Conservation (phyloP, 2,329 filamentous ascomycete genomes). For the Phaeosphaeria sp. region DNA sequence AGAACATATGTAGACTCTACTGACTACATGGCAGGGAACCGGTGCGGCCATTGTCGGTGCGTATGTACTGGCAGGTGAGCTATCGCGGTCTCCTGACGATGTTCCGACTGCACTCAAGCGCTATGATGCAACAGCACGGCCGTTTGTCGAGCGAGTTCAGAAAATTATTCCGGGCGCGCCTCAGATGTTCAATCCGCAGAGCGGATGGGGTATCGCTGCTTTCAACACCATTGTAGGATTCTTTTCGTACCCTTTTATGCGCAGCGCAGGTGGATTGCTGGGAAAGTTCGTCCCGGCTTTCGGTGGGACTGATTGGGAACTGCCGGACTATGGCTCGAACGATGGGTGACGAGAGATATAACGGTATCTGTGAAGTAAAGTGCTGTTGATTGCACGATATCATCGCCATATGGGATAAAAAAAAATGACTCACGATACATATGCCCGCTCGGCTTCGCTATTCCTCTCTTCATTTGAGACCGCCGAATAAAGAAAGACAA, state of each 20-base stretch:
- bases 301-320: conserved; percentile 17
- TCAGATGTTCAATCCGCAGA: conserved; percentile 33
- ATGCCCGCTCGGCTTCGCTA: no score
- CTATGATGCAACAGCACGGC: conserved; percentile 28
- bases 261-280: conserved; percentile 16
- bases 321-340: conserved; percentile 30
- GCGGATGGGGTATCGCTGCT: conserved; percentile 25
- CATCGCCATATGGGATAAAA: no score
- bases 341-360: no score
- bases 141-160: conserved; percentile 31
- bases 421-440: no score
- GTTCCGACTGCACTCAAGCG: conserved; percentile 27
- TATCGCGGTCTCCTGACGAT: conserved; percentile 28
- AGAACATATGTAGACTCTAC: background rate
- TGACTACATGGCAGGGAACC: conserved; percentile 25
- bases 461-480: no score
- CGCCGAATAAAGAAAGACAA: no score
- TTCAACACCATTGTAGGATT: conserved; percentile 24
- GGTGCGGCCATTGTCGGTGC: conserved; percentile 47
- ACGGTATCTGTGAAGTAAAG: no score
- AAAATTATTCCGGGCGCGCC: conserved; percentile 32
- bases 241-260: conserved; percentile 17
- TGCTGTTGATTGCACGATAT: no score
- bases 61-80: conserved; percentile 49
- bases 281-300: conserved; percentile 21